Evolutionary conservation across 257 asterid genomes (phyloP), one percentile per base, ranked within the genome.

Genomic region (Penstemon newberryi): DNA sequence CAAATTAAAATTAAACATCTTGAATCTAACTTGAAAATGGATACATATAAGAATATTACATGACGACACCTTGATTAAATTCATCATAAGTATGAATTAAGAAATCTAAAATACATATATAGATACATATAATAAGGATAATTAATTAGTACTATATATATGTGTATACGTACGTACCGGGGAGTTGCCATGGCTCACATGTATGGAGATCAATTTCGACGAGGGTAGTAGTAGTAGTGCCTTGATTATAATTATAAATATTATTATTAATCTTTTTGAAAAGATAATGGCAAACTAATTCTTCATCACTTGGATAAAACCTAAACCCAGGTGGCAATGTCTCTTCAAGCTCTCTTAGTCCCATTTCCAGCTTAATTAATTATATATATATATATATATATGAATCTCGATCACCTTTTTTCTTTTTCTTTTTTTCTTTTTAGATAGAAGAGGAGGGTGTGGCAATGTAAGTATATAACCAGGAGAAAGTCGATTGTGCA

Each of bases 181-280:
- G 98, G 46, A 92, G 98, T 69, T 89, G 95, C 98, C 98, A 92
- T 69, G 98, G 98, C 81, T 92, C 98, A 62, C 96, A 89, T 0
- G 84, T 74, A 70, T 92, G 98, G 36, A 92, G 96, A 58, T 92
- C 98, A 15, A 92, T 83, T 7, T 92, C 98, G 3, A 92, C 86
- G 40, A 92, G 62, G 65, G 96, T 89, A 76, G 70, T 64, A 81
- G 77, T 6, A 86, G 73, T 64, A 25, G 33, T 25, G 33, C 2
- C 33, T 25, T 25, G 33, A 25, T 25, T 25, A 25, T 25, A 25
- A 25, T 25, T 25, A 25, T 25, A 25, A 25, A 25, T 2, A 25
- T 86, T 87, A 43, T 83, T 84, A 3, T 84, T 62, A 13, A 86
- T 76, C 75, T 92, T 92, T 47, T 92, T 89, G 87, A 66, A 80